Percentiles rank a stretch among this genome's conserved stretches.
phyloP scores from a whole-genome alignment of 2,329 filamentous ascomycete species.

The Penicillium sp. region DNA sequence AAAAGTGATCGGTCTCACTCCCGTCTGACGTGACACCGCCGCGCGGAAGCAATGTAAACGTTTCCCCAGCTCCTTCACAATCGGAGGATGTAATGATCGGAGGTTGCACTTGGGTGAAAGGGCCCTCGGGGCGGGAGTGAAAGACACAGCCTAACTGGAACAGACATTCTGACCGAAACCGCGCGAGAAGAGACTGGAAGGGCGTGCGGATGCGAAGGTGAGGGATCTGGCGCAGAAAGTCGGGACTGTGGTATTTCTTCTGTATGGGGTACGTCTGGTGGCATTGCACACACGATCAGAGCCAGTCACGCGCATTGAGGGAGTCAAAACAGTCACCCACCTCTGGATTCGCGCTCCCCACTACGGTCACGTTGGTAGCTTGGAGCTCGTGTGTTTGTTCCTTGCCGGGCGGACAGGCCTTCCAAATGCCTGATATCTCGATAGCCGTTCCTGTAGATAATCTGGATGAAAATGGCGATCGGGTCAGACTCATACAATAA shows the following conservation, averaged over 20 bases:
- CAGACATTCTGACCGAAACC: constrained; percentile 75
- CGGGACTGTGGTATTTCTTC: constrained; percentile 88
- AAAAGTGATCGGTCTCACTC: constrained; percentile 57
- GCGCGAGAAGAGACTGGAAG: constrained; percentile 71
- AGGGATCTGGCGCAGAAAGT: constrained; percentile 81
- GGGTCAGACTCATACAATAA: constrained; percentile 9
- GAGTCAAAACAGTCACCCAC: constrained; percentile 46
- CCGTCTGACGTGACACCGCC: constrained; percentile 24
- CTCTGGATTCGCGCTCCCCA: constrained; percentile 73
- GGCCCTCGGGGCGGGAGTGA: constrained; percentile 55
- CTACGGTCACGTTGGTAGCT: constrained; percentile 60
- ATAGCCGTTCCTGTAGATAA: constrained; percentile 77
- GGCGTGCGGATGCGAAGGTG: constrained; percentile 80
- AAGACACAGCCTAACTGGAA: constrained; percentile 72
- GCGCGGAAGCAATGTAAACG: constrained; percentile 64
- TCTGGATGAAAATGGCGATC: constrained; percentile 44
- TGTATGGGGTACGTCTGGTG: constrained; percentile 81
- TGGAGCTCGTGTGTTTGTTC: constrained; percentile 76
- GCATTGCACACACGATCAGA: constrained; percentile 8
- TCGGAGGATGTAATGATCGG: constrained; percentile 95
- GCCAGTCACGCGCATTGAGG: not conserved
- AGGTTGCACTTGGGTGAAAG: constrained; percentile 65
- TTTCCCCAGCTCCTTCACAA: constrained; percentile 93
- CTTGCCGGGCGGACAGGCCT: constrained; percentile 58
- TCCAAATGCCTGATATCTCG: constrained; percentile 71